These are phyloP conservation scores for Marasmius tenuissimus DNA, from an alignment of 1,284 basidiomycete species.

Conservation along the genomic window DNA sequence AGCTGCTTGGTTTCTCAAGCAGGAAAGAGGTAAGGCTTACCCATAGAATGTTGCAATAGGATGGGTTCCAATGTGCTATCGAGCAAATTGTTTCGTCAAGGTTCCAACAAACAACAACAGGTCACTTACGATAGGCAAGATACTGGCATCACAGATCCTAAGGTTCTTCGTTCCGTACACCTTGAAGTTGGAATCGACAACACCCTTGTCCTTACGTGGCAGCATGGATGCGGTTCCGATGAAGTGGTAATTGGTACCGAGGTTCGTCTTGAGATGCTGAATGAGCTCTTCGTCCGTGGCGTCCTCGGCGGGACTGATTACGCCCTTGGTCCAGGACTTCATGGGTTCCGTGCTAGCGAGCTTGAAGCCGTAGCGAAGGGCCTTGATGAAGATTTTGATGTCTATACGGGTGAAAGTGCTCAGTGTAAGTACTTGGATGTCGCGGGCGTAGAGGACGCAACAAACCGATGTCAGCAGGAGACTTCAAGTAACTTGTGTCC, in stretches of 20 bases:
- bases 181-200: neutral
- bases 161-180: neutral
- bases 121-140: neutral
- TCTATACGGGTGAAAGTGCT: too few species aligned
- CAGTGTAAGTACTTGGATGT: too few species aligned
- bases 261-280: neutral
- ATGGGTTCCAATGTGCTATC: too few species aligned
- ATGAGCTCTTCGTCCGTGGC: neutral
- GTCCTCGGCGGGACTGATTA: neutral
- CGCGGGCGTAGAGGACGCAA: neutral
- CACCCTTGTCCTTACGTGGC: neutral
- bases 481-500: neutral
- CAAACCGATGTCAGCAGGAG: neutral
- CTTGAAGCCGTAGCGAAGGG: too few species aligned
- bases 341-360: too few species aligned
- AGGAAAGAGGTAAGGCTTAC: too few species aligned
- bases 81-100: too few species aligned
- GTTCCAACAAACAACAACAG: too few species aligned
- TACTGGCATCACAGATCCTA: neutral
- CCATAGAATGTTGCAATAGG: too few species aligned
- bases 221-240: neutral
- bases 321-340: too few species aligned
- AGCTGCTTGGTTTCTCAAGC: too few species aligned
- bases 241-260: neutral
- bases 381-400: too few species aligned